Evolutionary conservation across 129 eudicot genomes (phyloP).

Genomic region (Helianthus annuus): HanXRQr2.0-SUNRISE NC_035443.2:189457561-189458060

Average conservation of each 20-base stretch:
- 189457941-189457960: slow-evolving; percentile 38
- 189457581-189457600: slow-evolving; percentile 38
- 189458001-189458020: slow-evolving; percentile 24
- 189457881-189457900: slow-evolving; percentile 23
- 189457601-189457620: slow-evolving; percentile 21
- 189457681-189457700: slow-evolving; percentile 75
- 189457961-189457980: slow-evolving; percentile 44
- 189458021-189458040: slow-evolving; percentile 49
- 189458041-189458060: slow-evolving; percentile 41
- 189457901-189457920: slow-evolving; percentile 26
- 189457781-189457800: slow-evolving; percentile 57
- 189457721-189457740: slow-evolving; percentile 64
- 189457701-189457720: slow-evolving; percentile 71
- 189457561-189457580: slow-evolving; percentile 86
- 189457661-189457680: slow-evolving; percentile 71
- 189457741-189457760: slow-evolving; percentile 26
- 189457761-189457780: slow-evolving; percentile 20
- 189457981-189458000: slow-evolving; percentile 42
- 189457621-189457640: slow-evolving; percentile 26
- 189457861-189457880: slow-evolving; percentile 22
- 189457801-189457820: slow-evolving; percentile 70
- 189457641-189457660: slow-evolving; percentile 63
- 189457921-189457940: slow-evolving; percentile 13
- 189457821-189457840: slow-evolving; percentile 68
- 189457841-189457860: slow-evolving; percentile 76